Evolutionary conservation across 2,329 filamentous ascomycete genomes (phyloP), one percentile per base, ranked within the genome.

Genomic region (Epichloe bromicola): DNA sequence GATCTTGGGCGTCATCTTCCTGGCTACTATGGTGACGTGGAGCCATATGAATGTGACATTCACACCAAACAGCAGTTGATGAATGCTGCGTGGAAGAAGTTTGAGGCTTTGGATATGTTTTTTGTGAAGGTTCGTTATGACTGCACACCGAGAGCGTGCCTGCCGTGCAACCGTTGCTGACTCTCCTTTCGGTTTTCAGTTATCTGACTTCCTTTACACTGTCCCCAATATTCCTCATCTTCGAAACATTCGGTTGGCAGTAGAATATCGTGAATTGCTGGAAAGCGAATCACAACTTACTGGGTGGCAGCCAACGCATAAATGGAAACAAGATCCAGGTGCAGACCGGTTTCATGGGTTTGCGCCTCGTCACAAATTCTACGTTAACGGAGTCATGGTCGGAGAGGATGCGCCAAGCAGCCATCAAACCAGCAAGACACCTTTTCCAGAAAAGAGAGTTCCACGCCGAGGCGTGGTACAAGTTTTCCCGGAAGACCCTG

Each of bases 301-400:
- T n/a, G 67, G 63, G 8, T 75, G 69, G 62, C 65, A 62, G 43
- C 60, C 66, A 6, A 65, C 68, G 3, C 66, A 69, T 50, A 82
- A 81, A 60, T 84, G 78, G 76, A 80, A 74, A 60, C 67, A 70
- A 50, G 80, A 84, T 56, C 76, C 78, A 2, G 75, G 75, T 52
- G 70, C 70, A 1, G 69, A 70, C 50, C 71, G 71, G n/a, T 73
- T 70, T 52, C 66, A 73, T 42, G 70, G 70, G 3, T 80, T 79
- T 59, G 74, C 75, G 4, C 80, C 80, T 1, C 68, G 75, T 53
- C 72, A 71, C 56, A 80, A 77, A 59, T 76, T 79, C 59, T 84
- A 76, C 56, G 56, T 80, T 56, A 76, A 82, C 58, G 81, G 80
- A 34, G 57, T 66, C 8, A 61, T 80, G 34, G 67, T 78, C 11